Percentiles rank a stretch among this genome's conserved stretches.
These are phyloP conservation scores for Paramecium primaurelia DNA, from an alignment of 73 alveolate genomes.

Conservation along the genomic window DNA sequence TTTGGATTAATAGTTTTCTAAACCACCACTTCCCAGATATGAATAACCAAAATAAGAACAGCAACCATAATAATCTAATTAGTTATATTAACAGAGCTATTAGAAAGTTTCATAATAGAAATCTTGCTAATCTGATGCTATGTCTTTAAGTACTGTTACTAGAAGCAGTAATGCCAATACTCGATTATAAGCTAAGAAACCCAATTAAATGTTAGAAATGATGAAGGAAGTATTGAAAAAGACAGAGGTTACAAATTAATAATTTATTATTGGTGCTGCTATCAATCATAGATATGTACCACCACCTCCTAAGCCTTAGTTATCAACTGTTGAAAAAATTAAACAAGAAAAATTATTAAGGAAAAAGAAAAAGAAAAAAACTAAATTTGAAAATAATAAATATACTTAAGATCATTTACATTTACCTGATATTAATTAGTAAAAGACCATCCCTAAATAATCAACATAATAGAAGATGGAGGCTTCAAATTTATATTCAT, in stretches of 20 bases:
- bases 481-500: neutral
- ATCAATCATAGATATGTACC: slow-evolving; percentile 10
- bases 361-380: slow-evolving; percentile 14
- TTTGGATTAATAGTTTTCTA: neutral
- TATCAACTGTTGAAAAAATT: slow-evolving; percentile 12
- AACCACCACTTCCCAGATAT: neutral
- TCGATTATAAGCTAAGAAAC: neutral
- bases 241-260: slow-evolving; percentile 1
- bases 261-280: neutral
- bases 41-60: neutral
- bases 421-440: neutral
- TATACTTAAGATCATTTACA: neutral
- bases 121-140: neutral
- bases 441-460: neutral
- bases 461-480: neutral
- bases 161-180: neutral
- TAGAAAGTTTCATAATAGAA: neutral
- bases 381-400: neutral
- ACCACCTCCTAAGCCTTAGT: slow-evolving; percentile 11
- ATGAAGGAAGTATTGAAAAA: slow-evolving; percentile 27
- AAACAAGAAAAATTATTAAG: neutral
- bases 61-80: neutral
- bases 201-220: neutral
- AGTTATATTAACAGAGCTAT: neutral
- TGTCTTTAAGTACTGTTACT: neutral